phyloP scores from a whole-genome alignment of 768 basidiomycete genomes.

The Tremella yokohamensis region DNA sequence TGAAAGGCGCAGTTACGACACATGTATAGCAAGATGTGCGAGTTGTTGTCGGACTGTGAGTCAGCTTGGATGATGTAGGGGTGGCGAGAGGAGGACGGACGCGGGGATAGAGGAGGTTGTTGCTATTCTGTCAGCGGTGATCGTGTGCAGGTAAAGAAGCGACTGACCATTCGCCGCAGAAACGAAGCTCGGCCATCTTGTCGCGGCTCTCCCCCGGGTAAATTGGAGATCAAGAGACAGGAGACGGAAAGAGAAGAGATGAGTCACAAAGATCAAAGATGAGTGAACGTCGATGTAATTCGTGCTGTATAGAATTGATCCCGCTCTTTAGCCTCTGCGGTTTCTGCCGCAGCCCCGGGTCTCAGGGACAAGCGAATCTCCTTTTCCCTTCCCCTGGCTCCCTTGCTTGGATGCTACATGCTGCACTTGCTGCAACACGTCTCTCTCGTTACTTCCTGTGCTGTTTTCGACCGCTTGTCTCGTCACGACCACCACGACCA shows the following conservation, averaged over 20 bases:
- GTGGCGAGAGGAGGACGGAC: not conserved
- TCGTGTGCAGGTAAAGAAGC: not conserved
- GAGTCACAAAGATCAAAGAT: not conserved
- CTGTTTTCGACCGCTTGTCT: too few species aligned
- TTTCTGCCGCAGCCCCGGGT: too few species aligned
- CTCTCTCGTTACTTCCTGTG: too few species aligned
- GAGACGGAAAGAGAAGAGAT: too few species aligned
- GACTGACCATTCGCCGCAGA: conserved; percentile 72
- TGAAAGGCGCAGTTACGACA: conserved; percentile 86
- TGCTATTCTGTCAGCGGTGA: conserved; percentile 54
- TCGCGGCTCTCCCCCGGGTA: not conserved
- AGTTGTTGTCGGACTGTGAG: conserved; percentile 70
- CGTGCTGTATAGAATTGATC: too few species aligned
- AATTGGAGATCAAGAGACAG: too few species aligned
- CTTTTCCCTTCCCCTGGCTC: too few species aligned
- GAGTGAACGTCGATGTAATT: not conserved
- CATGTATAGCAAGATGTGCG: conserved; percentile 80
- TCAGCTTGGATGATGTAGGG: not conserved
- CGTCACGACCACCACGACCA: too few species aligned
- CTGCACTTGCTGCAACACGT: too few species aligned
- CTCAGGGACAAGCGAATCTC: too few species aligned
- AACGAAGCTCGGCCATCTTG: conserved; percentile 61
- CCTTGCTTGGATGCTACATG: too few species aligned
- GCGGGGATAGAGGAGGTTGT: conserved; percentile 81
- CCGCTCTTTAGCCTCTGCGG: too few species aligned